Evolutionary conservation across 139 green algal species (phyloP), one percentile per base, ranked within the genome.

Genomic region (Chlorella vulgaris): DNA sequence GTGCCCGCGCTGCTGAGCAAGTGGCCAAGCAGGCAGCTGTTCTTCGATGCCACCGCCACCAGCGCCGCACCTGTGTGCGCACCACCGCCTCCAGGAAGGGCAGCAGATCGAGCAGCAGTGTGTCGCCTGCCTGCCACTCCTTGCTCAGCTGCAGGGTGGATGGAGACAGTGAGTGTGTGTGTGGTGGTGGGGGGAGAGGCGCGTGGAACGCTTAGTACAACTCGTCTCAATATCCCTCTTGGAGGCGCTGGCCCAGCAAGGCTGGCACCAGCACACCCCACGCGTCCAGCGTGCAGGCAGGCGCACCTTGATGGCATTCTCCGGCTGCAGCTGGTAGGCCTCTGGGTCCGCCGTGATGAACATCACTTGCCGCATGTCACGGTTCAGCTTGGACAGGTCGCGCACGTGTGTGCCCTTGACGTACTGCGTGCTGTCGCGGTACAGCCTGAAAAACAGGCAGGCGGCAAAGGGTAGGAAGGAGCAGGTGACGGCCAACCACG

Each of bases 381-480:
- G 86, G 88, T 99, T 99, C 2, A 99, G 89, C 84, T 97, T 97
- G 60, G 90, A 94, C 81, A 99, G 84, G 87, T 99, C 96, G 40
- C 93, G 84, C 81, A 97, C 93, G 75, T 98, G 94, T 76, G 95
- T 92, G 50, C 95, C 96, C 63, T 96, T 61, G 33, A 89, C 75
- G 78, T 98, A 99, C 84, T 94, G 92, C 29, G 95, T 99, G 73
- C 93, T 93, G 51, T 96, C 91, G 29, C 93, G 89, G 86, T 97
- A 98, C 70, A 99, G 87, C 43, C 90, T 81, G 55, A 84, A 67
- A 8, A 10, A 5, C 3, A 31, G 62, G n/a, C n/a, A n/a, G n/a
- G n/a, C n/a, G n/a, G n/a, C n/a, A n/a, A n/a, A n/a, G n/a, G n/a
- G n/a, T n/a, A n/a, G n/a, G n/a, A n/a, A n/a, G n/a, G n/a, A n/a